Base-by-base conservation (phyloP, 805 yeast genomes). In the Monosporozyma unispora region DNA sequence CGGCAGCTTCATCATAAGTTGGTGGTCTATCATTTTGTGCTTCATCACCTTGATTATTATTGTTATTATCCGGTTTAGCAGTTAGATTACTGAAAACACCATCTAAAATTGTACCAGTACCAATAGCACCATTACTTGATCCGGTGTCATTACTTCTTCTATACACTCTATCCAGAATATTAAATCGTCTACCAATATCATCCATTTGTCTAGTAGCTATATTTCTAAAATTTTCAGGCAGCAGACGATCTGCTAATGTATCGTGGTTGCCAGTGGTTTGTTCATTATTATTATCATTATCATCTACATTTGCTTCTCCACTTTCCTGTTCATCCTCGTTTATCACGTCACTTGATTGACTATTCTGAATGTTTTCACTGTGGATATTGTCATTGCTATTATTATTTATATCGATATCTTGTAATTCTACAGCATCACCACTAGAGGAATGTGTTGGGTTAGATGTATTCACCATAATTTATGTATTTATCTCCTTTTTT, bases 11-110 rank as follows among this genome's bases (percentile, higher is more conserved):
- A 50, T 87, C 96, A 68, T 93, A 93, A 0, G 95, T 75, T 3
- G 98, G 98, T 19, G 87, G 83, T 29, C 71, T 71, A 52, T 84
- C 90, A 10, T 71, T 66, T n/a, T 65, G 67, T 5, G 51, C 52
- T 4, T 69, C 65, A 7, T 63, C 65, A 8, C 52, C 55, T 9
- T 44, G 47, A n/a, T 51, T 51, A 61, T 61, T 52, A 14, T 44
- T 49, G 25, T 29, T 48, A 0, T 76, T 62, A 45, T 83, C 91
- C 4, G 96, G 96, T 61, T 90, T 91, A 2, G 98, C 98, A 58
- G 86, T 78, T 57, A 93, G 66, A 66, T 93, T 93, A 46, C 93
- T 81, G 67, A 93, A 93, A 3, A 93, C 99, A 10, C 98, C 99
- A 64, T 93, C 99, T 51, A 59, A 59, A 45, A 55, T 52, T 4